A percentile compares a stretch with the other conserved stretches of the same genome.
Evolutionary conservation across 768 basidiomycete species (phyloP).

Genomic region (Lactifluus piperatus): DNA sequence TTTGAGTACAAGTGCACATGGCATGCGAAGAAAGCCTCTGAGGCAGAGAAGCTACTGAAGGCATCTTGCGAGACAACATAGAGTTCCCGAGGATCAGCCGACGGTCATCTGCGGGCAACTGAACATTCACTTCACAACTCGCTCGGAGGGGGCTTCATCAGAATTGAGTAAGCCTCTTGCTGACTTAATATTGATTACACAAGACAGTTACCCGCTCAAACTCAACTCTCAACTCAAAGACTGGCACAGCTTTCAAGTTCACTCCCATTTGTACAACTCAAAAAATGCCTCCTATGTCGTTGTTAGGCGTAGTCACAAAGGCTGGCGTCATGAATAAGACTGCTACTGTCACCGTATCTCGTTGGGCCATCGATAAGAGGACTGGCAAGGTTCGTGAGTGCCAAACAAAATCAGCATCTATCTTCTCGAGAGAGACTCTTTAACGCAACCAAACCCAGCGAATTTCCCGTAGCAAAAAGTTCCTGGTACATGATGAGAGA

Average conservation of each 20-base stretch:
- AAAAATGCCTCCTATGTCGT: constrained; percentile 69
- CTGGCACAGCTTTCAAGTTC: too few relatives aligned
- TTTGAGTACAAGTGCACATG: background rate
- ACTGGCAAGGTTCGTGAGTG: constrained; percentile 60
- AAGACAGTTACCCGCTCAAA: background rate
- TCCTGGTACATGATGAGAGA: constrained; percentile 62
- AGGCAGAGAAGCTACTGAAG: too few relatives aligned
- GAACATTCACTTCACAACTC: too few relatives aligned
- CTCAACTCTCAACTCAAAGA: too few relatives aligned
- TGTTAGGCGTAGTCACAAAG: constrained; percentile 70
- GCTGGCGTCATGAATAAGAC: constrained; percentile 80
- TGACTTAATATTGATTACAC: background rate
- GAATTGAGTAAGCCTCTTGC: background rate
- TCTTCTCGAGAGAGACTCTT: background rate
- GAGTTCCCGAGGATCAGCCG: background rate
- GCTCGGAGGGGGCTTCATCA: background rate
- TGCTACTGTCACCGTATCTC: constrained; percentile 72
- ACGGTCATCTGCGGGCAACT: too few relatives aligned
- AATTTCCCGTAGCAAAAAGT: constrained; percentile 70
- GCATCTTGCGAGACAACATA: too few relatives aligned
- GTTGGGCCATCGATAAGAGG: constrained; percentile 59
- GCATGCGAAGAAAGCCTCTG: too few relatives aligned
- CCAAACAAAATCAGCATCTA: background rate
- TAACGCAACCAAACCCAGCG: constrained; percentile 36
- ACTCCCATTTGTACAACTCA: too few relatives aligned